Conservation (phyloP, 148 eudicot genomes). For the Rhododendron ferrugineum region DNA sequence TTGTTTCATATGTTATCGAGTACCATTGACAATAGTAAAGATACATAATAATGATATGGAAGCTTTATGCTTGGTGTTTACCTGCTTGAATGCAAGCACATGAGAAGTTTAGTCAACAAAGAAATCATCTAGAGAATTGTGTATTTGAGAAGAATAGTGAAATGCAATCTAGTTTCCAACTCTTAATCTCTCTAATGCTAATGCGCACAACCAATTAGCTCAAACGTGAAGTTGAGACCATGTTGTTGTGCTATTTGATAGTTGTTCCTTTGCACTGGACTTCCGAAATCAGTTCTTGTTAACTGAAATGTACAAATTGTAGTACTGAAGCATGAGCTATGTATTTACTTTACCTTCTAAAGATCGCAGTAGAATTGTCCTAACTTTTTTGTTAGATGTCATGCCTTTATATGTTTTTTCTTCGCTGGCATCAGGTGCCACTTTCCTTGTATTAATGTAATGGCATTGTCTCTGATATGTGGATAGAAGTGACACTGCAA, state of each 20-base stretch:
- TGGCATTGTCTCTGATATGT: neutral
- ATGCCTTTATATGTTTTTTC: neutral
- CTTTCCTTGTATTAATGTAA: neutral
- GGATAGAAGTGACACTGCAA: neutral
- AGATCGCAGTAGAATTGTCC: neutral
- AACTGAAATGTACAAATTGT: neutral
- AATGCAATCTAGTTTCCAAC: neutral
- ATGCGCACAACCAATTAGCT: neutral
- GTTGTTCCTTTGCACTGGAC: neutral
- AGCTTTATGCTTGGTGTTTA: slow-evolving; percentile 6
- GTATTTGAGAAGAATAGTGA: neutral
- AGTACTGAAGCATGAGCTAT: neutral
- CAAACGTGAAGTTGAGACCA: neutral
- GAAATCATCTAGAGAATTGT: neutral
- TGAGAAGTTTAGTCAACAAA: neutral
- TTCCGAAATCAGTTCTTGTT: neutral
- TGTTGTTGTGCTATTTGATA: neutral
- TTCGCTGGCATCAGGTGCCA: neutral
- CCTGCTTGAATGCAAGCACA: neutral
- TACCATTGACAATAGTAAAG: neutral
- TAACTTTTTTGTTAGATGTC: neutral
- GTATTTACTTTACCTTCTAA: neutral
- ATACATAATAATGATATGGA: neutral
- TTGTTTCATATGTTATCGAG: neutral
- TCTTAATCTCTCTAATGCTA: neutral